Conservation (phyloP, 208 protist species). For the Trypanosoma mega region DNA sequence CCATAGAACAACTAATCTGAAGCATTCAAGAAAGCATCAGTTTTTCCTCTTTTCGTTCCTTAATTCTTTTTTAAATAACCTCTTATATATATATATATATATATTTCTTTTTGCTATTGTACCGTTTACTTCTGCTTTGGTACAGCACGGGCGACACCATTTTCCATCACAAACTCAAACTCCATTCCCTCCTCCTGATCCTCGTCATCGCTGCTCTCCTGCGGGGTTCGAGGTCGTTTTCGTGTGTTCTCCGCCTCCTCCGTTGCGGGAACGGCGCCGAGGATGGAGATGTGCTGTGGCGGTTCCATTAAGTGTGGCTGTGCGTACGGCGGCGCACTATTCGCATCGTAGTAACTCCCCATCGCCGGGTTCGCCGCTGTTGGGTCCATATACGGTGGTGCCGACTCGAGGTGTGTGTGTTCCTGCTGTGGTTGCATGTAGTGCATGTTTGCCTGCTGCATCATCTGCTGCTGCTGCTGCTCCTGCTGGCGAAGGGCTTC, state of each 20-base stretch:
- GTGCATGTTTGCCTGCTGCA: constrained; percentile 38
- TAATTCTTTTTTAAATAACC: too few relatives aligned
- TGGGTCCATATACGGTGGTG: constrained; percentile 5
- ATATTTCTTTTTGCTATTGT: too few relatives aligned
- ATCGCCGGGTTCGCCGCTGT: neutral
- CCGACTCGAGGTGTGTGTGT: constrained; percentile 6
- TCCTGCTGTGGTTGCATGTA: neutral
- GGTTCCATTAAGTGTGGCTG: constrained; percentile 8
- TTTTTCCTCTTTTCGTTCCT: too few relatives aligned
- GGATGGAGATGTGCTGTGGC: neutral
- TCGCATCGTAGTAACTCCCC: constrained; percentile 29
- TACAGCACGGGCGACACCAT: constrained; percentile 55
- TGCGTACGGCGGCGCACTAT: constrained; percentile 13
- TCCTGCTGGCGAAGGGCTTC: constrained; percentile 29
- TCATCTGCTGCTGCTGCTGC: constrained; percentile 40
- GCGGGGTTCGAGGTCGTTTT: constrained; percentile 23
- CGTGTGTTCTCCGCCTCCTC: neutral
- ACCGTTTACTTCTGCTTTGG: constrained; percentile 13
- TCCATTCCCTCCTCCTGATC: constrained; percentile 55
- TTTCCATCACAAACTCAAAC: constrained; percentile 77
- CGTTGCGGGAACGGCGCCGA: neutral
- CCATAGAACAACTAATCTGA: too few relatives aligned
- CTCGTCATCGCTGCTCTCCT: constrained; percentile 31
- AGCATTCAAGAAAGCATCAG: too few relatives aligned
- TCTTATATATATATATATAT: too few relatives aligned